These are phyloP conservation scores for Phytophthora chlamydospora DNA, from an alignment of 352 stramenopile species.

Conservation along the genomic window DNA sequence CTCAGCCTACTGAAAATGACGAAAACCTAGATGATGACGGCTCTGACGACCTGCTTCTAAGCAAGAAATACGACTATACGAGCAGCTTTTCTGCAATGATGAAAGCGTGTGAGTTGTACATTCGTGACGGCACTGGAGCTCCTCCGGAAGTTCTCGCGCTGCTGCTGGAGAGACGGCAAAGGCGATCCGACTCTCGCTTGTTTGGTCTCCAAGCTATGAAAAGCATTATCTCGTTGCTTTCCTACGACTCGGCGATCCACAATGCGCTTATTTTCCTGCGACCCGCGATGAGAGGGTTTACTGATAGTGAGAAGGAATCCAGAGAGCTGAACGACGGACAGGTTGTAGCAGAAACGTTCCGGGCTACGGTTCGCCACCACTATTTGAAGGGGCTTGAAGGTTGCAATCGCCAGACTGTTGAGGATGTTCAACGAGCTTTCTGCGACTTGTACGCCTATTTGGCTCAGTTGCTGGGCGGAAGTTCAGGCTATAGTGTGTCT, in stretches of 20 bases:
- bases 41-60: constrained; percentile 29
- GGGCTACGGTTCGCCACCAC: constrained; percentile 84
- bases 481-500: constrained; percentile 30
- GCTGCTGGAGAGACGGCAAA: constrained; percentile 76
- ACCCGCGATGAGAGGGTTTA: constrained; percentile 84
- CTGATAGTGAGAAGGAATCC: constrained; percentile 85
- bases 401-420: constrained; percentile 64
- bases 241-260: constrained; percentile 80
- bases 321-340: constrained; percentile 78
- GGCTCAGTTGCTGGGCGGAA: constrained; percentile 56
- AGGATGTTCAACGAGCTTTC: constrained; percentile 72
- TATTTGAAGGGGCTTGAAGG: constrained; percentile 89
- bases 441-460: constrained; percentile 78
- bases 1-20: constrained; percentile 14
- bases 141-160: constrained; percentile 77
- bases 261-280: constrained; percentile 85
- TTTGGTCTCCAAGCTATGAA: constrained; percentile 88
- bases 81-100: constrained; percentile 80
- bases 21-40: constrained; percentile 17
- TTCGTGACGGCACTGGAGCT: constrained; percentile 81
- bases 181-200: constrained; percentile 71
- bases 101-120: constrained; percentile 88
- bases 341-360: constrained; percentile 82
- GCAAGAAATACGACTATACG: constrained; percentile 56
- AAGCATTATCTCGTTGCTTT: constrained; percentile 67